Evolutionary conservation across 2,329 filamentous ascomycete species (phyloP).

Genomic region (Cordyceps javanica): DNA sequence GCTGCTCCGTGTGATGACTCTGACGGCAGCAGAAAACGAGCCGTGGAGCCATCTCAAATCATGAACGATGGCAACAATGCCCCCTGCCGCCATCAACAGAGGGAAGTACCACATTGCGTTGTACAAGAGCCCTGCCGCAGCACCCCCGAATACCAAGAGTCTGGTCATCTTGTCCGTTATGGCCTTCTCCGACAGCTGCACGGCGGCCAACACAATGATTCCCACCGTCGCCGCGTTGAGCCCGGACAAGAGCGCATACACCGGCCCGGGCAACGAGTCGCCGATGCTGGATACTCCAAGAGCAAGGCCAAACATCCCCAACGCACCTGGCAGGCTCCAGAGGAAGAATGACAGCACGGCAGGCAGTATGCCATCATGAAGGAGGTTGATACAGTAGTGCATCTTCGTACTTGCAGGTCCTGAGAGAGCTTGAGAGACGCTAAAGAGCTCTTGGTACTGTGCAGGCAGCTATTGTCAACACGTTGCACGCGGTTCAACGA

Average conservation of each 20-base stretch:
- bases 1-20: background rate
- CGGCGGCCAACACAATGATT: conserved; percentile 63
- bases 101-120: conserved; percentile 74
- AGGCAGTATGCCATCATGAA: conserved; percentile 53
- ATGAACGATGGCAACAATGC: conserved; percentile 46
- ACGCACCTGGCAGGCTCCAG: conserved; percentile 63
- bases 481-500: background rate
- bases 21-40: conserved; percentile 2
- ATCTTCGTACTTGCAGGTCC: conserved; percentile 68
- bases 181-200: conserved; percentile 60
- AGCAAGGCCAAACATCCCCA: conserved; percentile 63
- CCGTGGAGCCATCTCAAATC: conserved; percentile 49
- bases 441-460: conserved; percentile 70
- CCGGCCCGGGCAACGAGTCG: conserved; percentile 51
- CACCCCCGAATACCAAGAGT: conserved; percentile 57
- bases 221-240: conserved; percentile 68
- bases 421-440: conserved; percentile 59
- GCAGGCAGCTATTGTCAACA: background rate
- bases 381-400: conserved; percentile 60
- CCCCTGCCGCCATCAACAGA: conserved; percentile 51
- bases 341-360: conserved; percentile 55
- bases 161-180: conserved; percentile 60
- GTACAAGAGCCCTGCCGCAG: conserved; percentile 60
- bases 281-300: conserved; percentile 57
- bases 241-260: conserved; percentile 64